Evolutionary conservation across 805 yeast genomes (phyloP).

Genomic region (Tetrapisispora nanseiensis): DNA sequence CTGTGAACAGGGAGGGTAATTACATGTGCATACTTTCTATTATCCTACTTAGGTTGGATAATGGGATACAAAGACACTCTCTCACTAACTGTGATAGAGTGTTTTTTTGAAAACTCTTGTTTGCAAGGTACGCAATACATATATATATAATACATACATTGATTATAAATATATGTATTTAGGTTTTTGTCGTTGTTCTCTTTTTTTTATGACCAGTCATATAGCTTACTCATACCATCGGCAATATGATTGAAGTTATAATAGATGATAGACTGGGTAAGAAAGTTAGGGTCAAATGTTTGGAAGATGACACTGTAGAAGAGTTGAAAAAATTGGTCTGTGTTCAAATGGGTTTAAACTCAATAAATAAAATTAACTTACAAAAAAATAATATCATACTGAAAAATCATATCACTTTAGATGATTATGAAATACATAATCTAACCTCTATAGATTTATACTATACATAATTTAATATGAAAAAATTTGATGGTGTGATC

Average conservation of each 20-base stretch:
- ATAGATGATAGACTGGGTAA: conserved; percentile 80
- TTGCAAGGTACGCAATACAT: no score
- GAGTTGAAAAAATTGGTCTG: conserved; percentile 82
- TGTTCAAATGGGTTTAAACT: conserved; percentile 69
- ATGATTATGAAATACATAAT: conserved; percentile 90
- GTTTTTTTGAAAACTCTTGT: no score
- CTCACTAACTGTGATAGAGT: no score
- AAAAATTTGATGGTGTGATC: neutral
- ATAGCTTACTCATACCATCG: no score
- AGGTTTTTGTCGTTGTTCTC: no score
- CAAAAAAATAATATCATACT: conserved; percentile 78
- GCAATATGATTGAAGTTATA: conserved; percentile 56
- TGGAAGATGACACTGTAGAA: conserved; percentile 75
- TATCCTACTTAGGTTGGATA: no score
- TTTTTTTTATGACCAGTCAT: no score
- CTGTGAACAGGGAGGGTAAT: no score
- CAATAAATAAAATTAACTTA: conserved; percentile 48
- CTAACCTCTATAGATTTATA: conserved; percentile 83
- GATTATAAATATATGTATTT: no score
- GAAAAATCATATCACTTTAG: conserved; percentile 84
- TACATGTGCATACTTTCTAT: no score
- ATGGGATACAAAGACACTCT: no score
- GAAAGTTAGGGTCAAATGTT: conserved; percentile 79
- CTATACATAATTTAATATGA: conserved; percentile 26
- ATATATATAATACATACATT: no score